Percentiles rank a stretch among this genome's conserved stretches.
Evolutionary conservation across 208 protist genomes (phyloP).

Genomic region (Tetramitus jugosus): DNA sequence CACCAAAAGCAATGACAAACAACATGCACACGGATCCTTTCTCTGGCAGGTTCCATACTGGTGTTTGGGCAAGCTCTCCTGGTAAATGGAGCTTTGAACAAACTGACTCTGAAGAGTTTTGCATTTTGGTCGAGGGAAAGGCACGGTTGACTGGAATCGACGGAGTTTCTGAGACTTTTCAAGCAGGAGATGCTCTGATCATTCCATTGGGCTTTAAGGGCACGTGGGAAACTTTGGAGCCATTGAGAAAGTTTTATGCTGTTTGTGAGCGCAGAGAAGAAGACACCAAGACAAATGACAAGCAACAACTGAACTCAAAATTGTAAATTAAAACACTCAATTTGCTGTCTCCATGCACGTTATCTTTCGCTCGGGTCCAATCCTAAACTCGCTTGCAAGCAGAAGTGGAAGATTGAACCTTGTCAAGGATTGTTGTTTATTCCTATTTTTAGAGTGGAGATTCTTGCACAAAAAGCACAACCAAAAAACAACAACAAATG

Average conservation of each 20-base stretch:
- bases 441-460: too few species aligned
- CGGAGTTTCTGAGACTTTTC: not conserved
- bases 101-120: constrained; percentile 15
- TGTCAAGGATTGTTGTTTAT: too few species aligned
- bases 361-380: too few species aligned
- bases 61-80: not conserved
- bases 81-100: constrained; percentile 18
- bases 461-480: too few species aligned
- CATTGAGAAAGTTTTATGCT: constrained; percentile 15
- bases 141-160: not conserved
- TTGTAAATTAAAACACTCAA: too few species aligned
- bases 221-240: constrained; percentile 8
- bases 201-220: constrained; percentile 7
- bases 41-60: not conserved
- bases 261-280: constrained; percentile 11
- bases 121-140: not conserved
- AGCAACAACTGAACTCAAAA: too few species aligned
- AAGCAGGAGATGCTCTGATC: not conserved
- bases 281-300: too few species aligned
- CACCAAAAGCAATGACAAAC: not conserved
- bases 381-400: too few species aligned
- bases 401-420: too few species aligned
- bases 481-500: too few species aligned
- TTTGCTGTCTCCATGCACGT: too few species aligned
- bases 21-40: constrained; percentile 2